Base-by-base conservation (phyloP, 768 basidiomycete genomes). In the Cytidiella melzeri region DNA sequence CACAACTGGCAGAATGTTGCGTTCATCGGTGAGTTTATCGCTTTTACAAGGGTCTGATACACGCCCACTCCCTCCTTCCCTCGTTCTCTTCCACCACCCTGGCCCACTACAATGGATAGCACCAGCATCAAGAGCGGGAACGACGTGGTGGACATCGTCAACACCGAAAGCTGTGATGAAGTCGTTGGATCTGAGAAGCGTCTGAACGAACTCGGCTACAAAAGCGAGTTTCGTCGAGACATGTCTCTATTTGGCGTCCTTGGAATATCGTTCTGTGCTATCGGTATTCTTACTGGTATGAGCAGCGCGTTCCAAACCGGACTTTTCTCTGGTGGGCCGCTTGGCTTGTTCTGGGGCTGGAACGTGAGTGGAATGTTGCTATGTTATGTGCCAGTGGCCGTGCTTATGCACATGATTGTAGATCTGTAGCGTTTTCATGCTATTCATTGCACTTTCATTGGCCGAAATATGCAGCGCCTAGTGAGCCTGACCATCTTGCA, bases 321-420 rank as follows among this genome's bases (percentile, higher is more conserved):
- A 0, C 61, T 79, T 11, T 77, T 79, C 59, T 79, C 76, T 38
- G 77, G 79, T 1, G 79, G 78, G 4, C 78, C 79, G 3, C 58
- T 80, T 24, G 76, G 79, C 1, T 61, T 80, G 52, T 80, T 81
- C 59, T 80, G 79, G 78, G 79, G 77, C 9, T 80, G 79, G 79
- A 80, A 81, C 55, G 79, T 78, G 51, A 54, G 71, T 61, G 11
- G 18, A 42, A 43, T 20, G 28, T 1, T 50, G n/a, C n/a, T n/a
- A n/a, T n/a, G n/a, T n/a, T n/a, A n/a, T n/a, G n/a, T n/a, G n/a
- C n/a, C 7, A 36, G n/a, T 25, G 5, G 28, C 41, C 24, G 43
- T 21, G 7, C 24, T 26, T 19, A 23, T 19, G 6, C 12, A 4
- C 21, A 34, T 15, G 9, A 10, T n/a, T 43, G 20, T 44, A 73